Conservation (phyloP, 164 flowering plant genomes). For the Platanus orientalis region DNA sequence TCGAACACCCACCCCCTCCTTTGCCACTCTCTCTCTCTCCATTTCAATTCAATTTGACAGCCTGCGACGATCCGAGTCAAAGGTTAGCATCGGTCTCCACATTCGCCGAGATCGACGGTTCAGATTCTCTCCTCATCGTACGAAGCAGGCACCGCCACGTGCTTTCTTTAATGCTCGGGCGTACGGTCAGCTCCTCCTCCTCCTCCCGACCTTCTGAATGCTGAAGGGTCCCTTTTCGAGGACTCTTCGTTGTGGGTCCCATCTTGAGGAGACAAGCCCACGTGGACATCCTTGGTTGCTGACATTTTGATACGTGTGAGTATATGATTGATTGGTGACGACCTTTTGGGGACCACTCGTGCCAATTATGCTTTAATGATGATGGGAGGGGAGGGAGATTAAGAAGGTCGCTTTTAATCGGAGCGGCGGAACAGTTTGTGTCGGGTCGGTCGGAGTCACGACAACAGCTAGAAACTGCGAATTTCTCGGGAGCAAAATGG, state of each 20-base stretch:
- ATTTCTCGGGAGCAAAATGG: background rate
- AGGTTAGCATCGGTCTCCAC: background rate
- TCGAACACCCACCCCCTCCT: no score
- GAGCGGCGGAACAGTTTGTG: constrained; percentile 4
- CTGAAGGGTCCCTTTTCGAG: no score
- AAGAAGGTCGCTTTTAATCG: background rate
- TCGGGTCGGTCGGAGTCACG: constrained; percentile 7
- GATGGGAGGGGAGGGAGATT: background rate
- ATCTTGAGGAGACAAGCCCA: constrained; percentile 7
- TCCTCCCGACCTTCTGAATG: background rate
- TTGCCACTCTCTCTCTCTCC: constrained; percentile 1
- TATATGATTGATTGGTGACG: background rate
- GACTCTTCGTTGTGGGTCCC: background rate
- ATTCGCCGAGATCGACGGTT: constrained; percentile 20
- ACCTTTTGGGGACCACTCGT: constrained; percentile 12
- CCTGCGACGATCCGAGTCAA: background rate
- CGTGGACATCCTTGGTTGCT: background rate
- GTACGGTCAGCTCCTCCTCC: background rate
- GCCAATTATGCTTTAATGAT: constrained; percentile 23
- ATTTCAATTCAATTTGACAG: background rate
- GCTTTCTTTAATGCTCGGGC: constrained; percentile 18
- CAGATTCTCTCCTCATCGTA: constrained; percentile 18
- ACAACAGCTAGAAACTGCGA: background rate
- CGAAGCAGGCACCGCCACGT: constrained; percentile 26
- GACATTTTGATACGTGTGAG: background rate